Conservation (phyloP, 495 filamentous ascomycete species). For the Geopyxis carbonaria region DNA sequence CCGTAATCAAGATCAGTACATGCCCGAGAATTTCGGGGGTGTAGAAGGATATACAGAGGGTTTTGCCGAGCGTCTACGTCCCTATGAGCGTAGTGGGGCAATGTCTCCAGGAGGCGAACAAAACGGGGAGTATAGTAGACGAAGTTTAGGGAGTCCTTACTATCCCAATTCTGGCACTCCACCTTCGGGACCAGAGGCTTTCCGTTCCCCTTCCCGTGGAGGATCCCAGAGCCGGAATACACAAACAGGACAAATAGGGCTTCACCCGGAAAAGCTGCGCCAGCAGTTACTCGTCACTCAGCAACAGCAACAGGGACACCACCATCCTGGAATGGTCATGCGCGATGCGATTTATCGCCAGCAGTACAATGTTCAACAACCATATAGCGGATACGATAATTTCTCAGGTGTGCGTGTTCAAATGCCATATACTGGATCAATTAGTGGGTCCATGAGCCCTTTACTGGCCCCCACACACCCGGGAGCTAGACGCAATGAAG, state of each 20-base stretch:
- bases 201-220: constrained; percentile 29
- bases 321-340: constrained; percentile 25
- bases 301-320: constrained; percentile 33
- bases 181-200: constrained; percentile 28
- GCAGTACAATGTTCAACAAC: constrained; percentile 21
- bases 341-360: constrained; percentile 28
- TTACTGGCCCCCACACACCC: constrained; percentile 29
- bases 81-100: constrained; percentile 26
- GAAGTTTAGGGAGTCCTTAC: constrained; percentile 40
- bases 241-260: constrained; percentile 14
- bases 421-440: no score
- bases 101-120: constrained; percentile 27
- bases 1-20: constrained; percentile 17
- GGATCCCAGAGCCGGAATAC: constrained; percentile 23
- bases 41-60: constrained; percentile 13
- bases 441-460: constrained; percentile 27
- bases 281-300: constrained; percentile 27
- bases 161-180: constrained; percentile 37
- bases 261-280: constrained; percentile 22
- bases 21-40: constrained; percentile 13
- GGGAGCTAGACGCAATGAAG: constrained; percentile 40
- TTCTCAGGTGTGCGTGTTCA: no score
- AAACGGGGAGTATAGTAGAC: constrained; percentile 26
- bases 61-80: constrained; percentile 19
- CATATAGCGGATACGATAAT: neutral